These are phyloP conservation scores for Neohortaea acidophila DNA, from an alignment of 495 filamentous ascomycete species.

Conservation along the genomic window DNA sequence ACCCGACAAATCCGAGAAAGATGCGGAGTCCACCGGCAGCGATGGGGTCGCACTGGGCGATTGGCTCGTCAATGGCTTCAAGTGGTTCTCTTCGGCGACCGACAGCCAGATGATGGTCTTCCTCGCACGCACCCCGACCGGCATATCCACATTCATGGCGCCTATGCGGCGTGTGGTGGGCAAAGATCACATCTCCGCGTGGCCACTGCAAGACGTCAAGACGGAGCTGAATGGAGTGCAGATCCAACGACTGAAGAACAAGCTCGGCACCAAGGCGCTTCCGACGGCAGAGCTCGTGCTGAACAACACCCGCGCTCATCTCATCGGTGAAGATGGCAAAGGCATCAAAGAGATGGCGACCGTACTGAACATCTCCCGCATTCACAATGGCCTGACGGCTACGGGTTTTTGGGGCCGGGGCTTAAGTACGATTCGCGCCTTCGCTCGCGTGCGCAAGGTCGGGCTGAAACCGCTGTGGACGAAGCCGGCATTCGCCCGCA, in stretches of 20 bases:
- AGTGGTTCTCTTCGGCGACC: constrained; percentile 63
- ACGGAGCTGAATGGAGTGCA: constrained; percentile 49
- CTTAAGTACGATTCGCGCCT: constrained; percentile 45
- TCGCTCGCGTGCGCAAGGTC: constrained; percentile 38
- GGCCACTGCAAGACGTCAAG: too few species aligned
- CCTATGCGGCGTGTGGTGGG: constrained; percentile 40
- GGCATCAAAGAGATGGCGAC: constrained; percentile 52
- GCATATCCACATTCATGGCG: constrained; percentile 49
- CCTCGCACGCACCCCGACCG: constrained; percentile 42
- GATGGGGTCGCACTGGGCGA: constrained; percentile 38
- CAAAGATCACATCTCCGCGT: constrained; percentile 2
- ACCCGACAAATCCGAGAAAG: constrained; percentile 3
- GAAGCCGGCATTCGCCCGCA: constrained; percentile 45
- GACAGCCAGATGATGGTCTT: constrained; percentile 54
- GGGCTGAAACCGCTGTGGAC: constrained; percentile 35
- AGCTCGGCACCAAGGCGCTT: constrained; percentile 51
- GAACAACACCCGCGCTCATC: constrained; percentile 43
- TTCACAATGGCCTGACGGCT: constrained; percentile 45
- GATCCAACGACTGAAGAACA: constrained; percentile 53
- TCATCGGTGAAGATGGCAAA: constrained; percentile 45
- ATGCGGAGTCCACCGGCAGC: constrained; percentile 10
- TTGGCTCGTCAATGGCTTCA: constrained; percentile 51
- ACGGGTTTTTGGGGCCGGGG: constrained; percentile 44
- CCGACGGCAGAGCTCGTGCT: constrained; percentile 58
- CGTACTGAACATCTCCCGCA: constrained; percentile 52